Evolutionary conservation across 331 rosid genomes (phyloP).

Genomic region (Prunus yedoensis): DNA sequence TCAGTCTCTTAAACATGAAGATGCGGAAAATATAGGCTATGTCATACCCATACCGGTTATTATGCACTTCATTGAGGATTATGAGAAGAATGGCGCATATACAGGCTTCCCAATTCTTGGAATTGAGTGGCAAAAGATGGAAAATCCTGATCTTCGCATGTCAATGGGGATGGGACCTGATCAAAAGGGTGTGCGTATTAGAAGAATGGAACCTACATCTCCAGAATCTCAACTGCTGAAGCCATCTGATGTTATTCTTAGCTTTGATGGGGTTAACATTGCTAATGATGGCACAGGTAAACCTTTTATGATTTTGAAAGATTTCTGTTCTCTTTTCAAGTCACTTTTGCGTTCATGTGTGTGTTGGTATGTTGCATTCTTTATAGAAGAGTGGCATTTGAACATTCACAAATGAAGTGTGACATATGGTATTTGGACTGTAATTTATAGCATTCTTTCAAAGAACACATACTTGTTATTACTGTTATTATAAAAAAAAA

Average conservation of each 20-base stretch:
- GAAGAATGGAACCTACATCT: slow-evolving; percentile 78
- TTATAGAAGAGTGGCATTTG: neutral
- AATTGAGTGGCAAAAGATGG: slow-evolving; percentile 89
- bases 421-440: no score
- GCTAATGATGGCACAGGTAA: slow-evolving; percentile 88
- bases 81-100: slow-evolving; percentile 70
- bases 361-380: neutral
- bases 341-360: neutral
- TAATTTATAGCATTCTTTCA: neutral
- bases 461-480: neutral
- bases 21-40: slow-evolving; percentile 72
- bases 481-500: neutral
- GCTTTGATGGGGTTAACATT: slow-evolving; percentile 74
- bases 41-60: slow-evolving; percentile 82
- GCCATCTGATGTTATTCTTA: slow-evolving; percentile 81
- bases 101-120: slow-evolving; percentile 85
- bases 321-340: neutral
- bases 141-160: slow-evolving; percentile 72
- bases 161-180: slow-evolving; percentile 65
- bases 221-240: slow-evolving; percentile 58
- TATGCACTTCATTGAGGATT: slow-evolving; percentile 71
- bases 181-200: slow-evolving; percentile 78
- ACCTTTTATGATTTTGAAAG: neutral
- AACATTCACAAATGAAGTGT: neutral
- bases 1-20: slow-evolving; percentile 75